phyloP scores from a whole-genome alignment of 1,284 basidiomycete genomes.

The Puccinia hordei region DNA sequence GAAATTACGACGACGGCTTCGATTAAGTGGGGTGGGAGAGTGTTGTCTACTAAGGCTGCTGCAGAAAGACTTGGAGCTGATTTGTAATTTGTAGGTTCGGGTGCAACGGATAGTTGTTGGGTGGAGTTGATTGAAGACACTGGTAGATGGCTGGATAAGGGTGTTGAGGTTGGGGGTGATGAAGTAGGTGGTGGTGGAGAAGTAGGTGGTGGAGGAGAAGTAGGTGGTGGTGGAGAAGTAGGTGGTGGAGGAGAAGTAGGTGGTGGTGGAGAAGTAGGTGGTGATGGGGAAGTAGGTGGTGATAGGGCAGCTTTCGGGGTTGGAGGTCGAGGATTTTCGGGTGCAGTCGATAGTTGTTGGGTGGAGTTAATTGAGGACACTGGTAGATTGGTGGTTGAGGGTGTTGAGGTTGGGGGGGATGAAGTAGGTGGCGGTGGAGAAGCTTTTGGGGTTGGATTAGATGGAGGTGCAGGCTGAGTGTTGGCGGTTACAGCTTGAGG shows the following conservation, averaged over 20 bases:
- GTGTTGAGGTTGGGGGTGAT: background rate
- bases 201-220: background rate
- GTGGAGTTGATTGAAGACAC: background rate
- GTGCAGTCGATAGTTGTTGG: background rate
- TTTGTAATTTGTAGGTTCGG: background rate
- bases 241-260: background rate
- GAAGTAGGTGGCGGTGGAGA: background rate
- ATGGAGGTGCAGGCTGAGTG: background rate
- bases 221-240: background rate
- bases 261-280: constrained; percentile 4
- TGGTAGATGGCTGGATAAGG: background rate
- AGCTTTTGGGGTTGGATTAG: background rate
- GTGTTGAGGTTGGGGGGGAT: background rate
- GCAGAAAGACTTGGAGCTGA: background rate
- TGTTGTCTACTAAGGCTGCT: background rate
- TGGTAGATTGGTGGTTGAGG: background rate
- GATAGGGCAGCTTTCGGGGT: background rate
- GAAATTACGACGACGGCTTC: constrained; percentile 13
- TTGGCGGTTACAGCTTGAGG: background rate
- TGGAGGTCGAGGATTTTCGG: constrained; percentile 10
- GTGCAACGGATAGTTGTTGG: background rate
- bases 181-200: background rate
- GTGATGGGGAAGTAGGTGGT: background rate
- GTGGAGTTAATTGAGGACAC: background rate
- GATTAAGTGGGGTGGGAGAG: constrained; percentile 10